A percentile compares a stretch with the other conserved stretches of the same genome.
Evolutionary conservation across 176 grass and related monocot species (phyloP).

Genomic region (Canna indica): DNA sequence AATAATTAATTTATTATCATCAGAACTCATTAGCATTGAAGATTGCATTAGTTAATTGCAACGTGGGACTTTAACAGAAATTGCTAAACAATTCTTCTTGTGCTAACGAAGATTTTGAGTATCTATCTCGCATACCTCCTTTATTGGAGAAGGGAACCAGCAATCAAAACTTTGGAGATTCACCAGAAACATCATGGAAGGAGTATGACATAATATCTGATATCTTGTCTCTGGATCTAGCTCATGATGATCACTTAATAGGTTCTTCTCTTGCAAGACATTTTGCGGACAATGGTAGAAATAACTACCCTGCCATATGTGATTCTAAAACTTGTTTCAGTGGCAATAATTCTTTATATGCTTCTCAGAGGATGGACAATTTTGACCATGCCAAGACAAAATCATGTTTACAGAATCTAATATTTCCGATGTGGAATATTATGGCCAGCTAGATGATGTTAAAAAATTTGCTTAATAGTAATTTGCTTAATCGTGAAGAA

Average conservation of each 20-base stretch:
- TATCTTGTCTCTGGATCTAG: slow-evolving; percentile 6
- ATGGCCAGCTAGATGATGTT: background rate
- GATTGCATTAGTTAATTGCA: background rate
- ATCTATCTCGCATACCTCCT: background rate
- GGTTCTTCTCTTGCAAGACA: too few species aligned
- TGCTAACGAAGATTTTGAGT: background rate
- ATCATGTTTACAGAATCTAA: background rate
- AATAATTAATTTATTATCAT: too few species aligned
- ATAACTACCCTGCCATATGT: background rate
- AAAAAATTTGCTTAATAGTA: background rate
- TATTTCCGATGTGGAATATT: background rate
- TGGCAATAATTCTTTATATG: background rate
- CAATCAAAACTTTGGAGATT: background rate
- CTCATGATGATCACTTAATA: slow-evolving; percentile 2
- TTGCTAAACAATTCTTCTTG: background rate
- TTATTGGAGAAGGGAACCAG: background rate
- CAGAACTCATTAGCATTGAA: too few species aligned
- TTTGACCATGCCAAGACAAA: background rate
- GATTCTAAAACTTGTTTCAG: background rate
- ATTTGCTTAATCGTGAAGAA: too few species aligned
- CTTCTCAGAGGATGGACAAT: background rate
- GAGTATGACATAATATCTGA: slow-evolving; percentile 2
- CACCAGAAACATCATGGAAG: background rate
- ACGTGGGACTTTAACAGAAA: background rate
- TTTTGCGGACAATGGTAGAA: background rate